A percentile compares a stretch with the other conserved stretches of the same genome.
phyloP scores from a whole-genome alignment of 164 flowering plant genomes.

The Cinnamomum micranthum region DNA sequence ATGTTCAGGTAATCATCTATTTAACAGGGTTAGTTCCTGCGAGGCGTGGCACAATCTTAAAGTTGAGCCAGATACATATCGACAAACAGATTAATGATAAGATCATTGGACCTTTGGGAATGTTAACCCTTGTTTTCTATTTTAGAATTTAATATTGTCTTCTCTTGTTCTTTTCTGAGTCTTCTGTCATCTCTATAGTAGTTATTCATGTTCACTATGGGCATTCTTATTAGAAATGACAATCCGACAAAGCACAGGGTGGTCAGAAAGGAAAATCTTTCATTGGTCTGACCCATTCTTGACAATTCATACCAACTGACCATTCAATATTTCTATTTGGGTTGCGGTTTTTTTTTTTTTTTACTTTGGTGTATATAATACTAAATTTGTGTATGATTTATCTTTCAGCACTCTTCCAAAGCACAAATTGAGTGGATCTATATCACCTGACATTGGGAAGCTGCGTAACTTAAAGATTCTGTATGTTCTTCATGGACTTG shows the following conservation, averaged over 20 bases:
- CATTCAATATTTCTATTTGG: background rate
- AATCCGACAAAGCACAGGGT: background rate
- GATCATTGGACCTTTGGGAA: too few species aligned
- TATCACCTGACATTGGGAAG: constrained; percentile 94
- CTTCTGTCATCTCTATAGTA: too few species aligned
- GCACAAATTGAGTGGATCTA: constrained; percentile 73
- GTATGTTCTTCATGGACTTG: constrained; percentile 42
- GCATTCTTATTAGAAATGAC: background rate
- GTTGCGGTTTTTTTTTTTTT: constrained; percentile 1
- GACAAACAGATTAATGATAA: too few species aligned
- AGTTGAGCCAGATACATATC: too few species aligned
- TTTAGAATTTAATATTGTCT: too few species aligned
- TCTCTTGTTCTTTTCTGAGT: too few species aligned
- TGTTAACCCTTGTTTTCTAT: too few species aligned
- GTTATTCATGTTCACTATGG: background rate
- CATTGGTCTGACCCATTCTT: background rate
- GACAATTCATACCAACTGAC: background rate
- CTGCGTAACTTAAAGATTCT: constrained; percentile 60
- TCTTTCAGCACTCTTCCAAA: constrained; percentile 62
- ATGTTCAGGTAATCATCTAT: too few species aligned
- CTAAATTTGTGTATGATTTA: background rate
- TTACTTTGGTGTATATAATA: background rate
- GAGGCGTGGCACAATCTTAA: too few species aligned
- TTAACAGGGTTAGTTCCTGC: too few species aligned
- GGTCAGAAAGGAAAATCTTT: background rate